These are phyloP conservation scores for Penicillium hesseltinei DNA, from an alignment of 2,329 filamentous ascomycete species.

Conservation along the genomic window DNA sequence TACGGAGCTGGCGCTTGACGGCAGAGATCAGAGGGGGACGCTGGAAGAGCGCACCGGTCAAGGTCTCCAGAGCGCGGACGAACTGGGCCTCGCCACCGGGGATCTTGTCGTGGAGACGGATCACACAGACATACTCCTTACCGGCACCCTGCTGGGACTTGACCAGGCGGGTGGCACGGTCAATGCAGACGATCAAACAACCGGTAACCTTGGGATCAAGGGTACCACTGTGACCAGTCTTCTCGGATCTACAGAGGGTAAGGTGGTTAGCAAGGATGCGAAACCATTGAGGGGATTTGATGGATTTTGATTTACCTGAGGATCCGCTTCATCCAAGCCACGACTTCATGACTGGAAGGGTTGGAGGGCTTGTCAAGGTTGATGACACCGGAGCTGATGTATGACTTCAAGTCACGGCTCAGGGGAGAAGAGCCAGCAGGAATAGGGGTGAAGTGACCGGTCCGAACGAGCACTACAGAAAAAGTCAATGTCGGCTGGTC, in stretches of 20 bases:
- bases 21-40: conserved; percentile 95
- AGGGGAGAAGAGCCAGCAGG: conserved; percentile 87
- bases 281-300: not conserved
- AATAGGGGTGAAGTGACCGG: conserved; percentile 95
- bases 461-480: conserved; percentile 72
- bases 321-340: conserved; percentile 98
- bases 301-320: conserved; percentile 60
- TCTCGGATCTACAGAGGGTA: conserved; percentile 65
- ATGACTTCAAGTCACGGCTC: conserved; percentile 93
- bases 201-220: conserved; percentile 98
- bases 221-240: conserved; percentile 97
- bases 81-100: conserved; percentile 92
- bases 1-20: conserved; percentile 97
- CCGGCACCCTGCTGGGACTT: conserved; percentile 98
- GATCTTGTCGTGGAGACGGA: conserved; percentile 92
- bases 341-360: conserved; percentile 96
- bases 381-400: conserved; percentile 95
- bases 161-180: conserved; percentile 93
- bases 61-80: conserved; percentile 86
- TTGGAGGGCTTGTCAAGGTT: conserved; percentile 98
- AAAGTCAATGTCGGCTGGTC: conserved; percentile 14
- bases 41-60: conserved; percentile 96
- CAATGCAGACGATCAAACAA: conserved; percentile 91
- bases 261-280: conserved; percentile 17
- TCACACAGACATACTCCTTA: conserved; percentile 98